Evolutionary conservation across 768 basidiomycete species (phyloP).

Genomic region (Collybiopsis confluens): DNA sequence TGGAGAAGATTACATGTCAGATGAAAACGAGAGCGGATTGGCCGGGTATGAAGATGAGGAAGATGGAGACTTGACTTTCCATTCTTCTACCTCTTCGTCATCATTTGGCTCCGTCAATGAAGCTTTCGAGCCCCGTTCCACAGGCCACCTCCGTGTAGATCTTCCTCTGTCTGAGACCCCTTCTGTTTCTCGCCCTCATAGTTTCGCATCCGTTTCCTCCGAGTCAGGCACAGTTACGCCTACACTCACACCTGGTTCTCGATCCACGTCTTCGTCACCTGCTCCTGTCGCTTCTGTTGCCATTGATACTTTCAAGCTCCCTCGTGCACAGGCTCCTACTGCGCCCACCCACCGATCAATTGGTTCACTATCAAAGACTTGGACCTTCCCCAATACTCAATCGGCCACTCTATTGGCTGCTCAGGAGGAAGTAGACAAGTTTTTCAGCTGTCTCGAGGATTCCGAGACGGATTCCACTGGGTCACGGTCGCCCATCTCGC

Average conservation of each 20-base stretch:
- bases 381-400: conserved; percentile 57
- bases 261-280: conserved; percentile 22
- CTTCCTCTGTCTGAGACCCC: conserved; percentile 21
- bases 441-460: conserved; percentile 73
- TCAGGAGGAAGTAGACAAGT: conserved; percentile 61
- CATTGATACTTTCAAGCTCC: conserved; percentile 3
- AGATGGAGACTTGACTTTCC: conserved; percentile 48
- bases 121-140: conserved; percentile 24
- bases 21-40: conserved; percentile 55
- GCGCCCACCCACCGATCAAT: conserved; percentile 24
- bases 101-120: conserved; percentile 56
- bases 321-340: conserved; percentile 7
- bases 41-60: conserved; percentile 70
- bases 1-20: conserved; percentile 33
- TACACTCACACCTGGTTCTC: conserved; percentile 20
- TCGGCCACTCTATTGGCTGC: not conserved
- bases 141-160: conserved; percentile 23
- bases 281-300: conserved; percentile 18
- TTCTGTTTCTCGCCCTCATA: conserved; percentile 14
- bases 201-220: conserved; percentile 20
- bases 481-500: conserved; percentile 38
- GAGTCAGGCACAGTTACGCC: conserved; percentile 15
- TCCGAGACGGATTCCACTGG: conserved; percentile 32
- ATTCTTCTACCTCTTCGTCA: conserved; percentile 39
- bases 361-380: conserved; percentile 57